Base-by-base conservation (phyloP, 192 early-diverging fungal genomes). In the Coemansia sp. region DNA sequence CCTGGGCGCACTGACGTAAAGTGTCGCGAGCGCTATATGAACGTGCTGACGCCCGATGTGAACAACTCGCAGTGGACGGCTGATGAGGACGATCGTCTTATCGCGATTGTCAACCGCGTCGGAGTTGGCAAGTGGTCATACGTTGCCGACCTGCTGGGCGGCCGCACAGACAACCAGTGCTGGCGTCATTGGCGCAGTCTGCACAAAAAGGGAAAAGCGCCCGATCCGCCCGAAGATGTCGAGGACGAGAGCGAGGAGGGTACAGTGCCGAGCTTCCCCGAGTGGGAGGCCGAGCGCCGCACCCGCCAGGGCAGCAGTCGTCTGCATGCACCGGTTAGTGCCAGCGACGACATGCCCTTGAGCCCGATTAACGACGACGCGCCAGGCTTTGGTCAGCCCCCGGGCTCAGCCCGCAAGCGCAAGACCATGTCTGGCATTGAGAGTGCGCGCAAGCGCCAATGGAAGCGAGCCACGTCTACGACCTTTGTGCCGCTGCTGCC, bases 1-100 rank as follows among this genome's bases (percentile, higher is more conserved):
- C 85, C 77, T 2, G 88, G 88, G 11, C 73, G 90, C 54, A 93
- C 89, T 0, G 91, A 93, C 65, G 84, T 89, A 38, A 87, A 93
- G 62, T 91, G 90, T 55, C 82, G 91, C 50, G 91, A 93, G 63
- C 78, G 91, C 62, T 93, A 87, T 73, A 74, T 84, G 67, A 91
- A 93, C 66, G 80, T 89, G 7, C 68, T 91, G 37, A 71, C 81
- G 21, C 86, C 88, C 8, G 58, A 57, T 4, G 61, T 93, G 21
- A 84, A 87, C 38, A 75, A 82, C 34, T 76, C 82, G 52, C 81
- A 82, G 28, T 84, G 88, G 83, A 74, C 82, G 17, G n/a, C 58
- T 21, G 69, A 69, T 28, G 84, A 85, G 62, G 84, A 85, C 58
- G 66, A 61, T 62, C 65, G 66, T 15, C 65, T 85, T 46, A 46